A percentile compares a stretch with the other conserved stretches of the same genome.
phyloP scores from a whole-genome alignment of 169 alveolate genomes.

The Cryptosporidium canis region DNA sequence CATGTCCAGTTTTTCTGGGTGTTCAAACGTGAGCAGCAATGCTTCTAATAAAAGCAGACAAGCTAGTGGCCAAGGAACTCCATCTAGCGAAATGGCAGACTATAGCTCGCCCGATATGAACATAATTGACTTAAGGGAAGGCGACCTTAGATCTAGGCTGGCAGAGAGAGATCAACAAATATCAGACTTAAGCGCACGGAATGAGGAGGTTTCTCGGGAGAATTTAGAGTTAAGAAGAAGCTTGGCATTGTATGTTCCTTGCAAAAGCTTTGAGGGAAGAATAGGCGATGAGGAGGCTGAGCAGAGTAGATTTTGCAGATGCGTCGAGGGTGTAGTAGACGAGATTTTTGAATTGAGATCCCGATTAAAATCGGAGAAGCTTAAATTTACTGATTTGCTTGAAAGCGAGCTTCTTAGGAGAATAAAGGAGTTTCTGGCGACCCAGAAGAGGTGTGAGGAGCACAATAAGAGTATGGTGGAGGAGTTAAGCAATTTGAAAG shows the following conservation, averaged over 20 bases:
- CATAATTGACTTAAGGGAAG: not conserved
- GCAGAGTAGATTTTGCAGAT: not conserved
- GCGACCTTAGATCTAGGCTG: not conserved
- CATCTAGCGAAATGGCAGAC: not conserved
- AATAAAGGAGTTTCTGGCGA: constrained; percentile 14
- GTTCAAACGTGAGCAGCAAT: not conserved
- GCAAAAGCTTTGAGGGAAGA: not conserved
- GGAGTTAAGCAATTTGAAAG: constrained; percentile 8
- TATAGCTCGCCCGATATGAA: not conserved
- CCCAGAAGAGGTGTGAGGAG: constrained; percentile 11
- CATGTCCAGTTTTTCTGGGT: not conserved
- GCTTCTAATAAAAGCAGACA: not conserved
- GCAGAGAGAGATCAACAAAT: not conserved
- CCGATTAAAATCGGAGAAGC: constrained; percentile 3
- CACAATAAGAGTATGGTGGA: not conserved
- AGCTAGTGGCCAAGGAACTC: not conserved
- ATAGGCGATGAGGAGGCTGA: no score
- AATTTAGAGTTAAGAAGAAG: not conserved
- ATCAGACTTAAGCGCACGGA: not conserved
- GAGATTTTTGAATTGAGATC: not conserved
- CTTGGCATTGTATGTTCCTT: not conserved
- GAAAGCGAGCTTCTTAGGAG: not conserved
- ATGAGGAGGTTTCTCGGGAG: not conserved
- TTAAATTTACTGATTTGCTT: not conserved
- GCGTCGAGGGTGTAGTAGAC: not conserved